A percentile compares a stretch with the other conserved stretches of the same genome.
These are phyloP conservation scores for Marasmius sp. DNA, from an alignment of 1,284 basidiomycete genomes.

Conservation along the genomic window DNA sequence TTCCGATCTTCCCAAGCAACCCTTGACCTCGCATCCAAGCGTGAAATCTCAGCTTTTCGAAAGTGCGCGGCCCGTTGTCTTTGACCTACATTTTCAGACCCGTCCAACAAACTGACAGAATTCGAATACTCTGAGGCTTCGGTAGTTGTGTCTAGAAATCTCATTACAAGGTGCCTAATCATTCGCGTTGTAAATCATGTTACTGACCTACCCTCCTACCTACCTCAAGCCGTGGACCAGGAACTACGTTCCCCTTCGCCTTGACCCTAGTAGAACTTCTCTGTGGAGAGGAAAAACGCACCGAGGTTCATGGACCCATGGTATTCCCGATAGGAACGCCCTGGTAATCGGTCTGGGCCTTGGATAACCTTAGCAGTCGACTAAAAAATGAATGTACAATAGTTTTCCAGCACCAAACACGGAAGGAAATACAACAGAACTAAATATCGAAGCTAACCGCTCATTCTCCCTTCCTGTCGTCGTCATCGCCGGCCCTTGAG, in stretches of 20 bases:
- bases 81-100: conserved; percentile 1
- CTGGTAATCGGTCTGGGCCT: conserved; percentile 25
- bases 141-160: conserved; percentile 73
- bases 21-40: conserved; percentile 80
- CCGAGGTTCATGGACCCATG: conserved; percentile 73
- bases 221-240: conserved; percentile 69
- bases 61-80: conserved; percentile 36
- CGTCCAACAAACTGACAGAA: conserved; percentile 35
- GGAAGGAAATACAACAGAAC: background rate
- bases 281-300: conserved; percentile 64
- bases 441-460: background rate
- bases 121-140: conserved; percentile 79
- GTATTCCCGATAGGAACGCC: conserved; percentile 66
- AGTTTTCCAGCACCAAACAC: background rate
- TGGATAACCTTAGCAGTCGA: background rate
- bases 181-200: background rate
- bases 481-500: conserved; percentile 5
- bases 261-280: conserved; percentile 71
- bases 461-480: background rate
- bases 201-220: background rate
- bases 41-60: conserved; percentile 64
- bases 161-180: conserved; percentile 69
- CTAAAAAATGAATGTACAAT: background rate
- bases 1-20: conserved; percentile 61
- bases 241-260: conserved; percentile 77